phyloP scores from a whole-genome alignment of 495 filamentous ascomycete genomes.

The Paragyromitra xinjiangensis region DNA sequence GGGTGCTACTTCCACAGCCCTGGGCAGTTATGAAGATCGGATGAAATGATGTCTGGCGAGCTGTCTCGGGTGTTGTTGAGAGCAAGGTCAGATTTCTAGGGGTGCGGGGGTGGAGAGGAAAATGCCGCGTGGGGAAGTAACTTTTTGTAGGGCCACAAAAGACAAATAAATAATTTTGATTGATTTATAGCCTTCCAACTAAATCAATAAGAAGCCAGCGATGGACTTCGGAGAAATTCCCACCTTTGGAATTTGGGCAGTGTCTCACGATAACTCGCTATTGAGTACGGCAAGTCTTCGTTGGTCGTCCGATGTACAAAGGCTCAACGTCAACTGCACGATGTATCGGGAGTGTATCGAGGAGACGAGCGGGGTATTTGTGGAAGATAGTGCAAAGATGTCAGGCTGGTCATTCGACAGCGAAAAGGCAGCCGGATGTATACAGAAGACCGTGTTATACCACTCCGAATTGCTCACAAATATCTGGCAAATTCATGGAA shows the following conservation, averaged over 20 bases:
- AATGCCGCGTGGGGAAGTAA: conserved; percentile 47
- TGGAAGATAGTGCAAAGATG: conserved; percentile 43
- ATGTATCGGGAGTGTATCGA: conserved; percentile 29
- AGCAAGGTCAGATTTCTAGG: conserved; percentile 31
- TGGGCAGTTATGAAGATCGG: conserved; percentile 49
- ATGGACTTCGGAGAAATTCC: conserved; percentile 27
- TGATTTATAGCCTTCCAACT: conserved; percentile 23
- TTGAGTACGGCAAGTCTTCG: conserved; percentile 36
- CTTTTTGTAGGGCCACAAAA: conserved; percentile 39
- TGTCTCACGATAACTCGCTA: conserved; percentile 48
- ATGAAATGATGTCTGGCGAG: conserved; percentile 51
- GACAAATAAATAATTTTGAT: conserved; percentile 41
- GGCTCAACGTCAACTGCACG: conserved; percentile 23
- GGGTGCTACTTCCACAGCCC: conserved; percentile 48
- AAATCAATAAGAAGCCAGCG: conserved; percentile 34
- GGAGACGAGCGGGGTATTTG: conserved; percentile 47
- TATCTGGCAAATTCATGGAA: conserved; percentile 51
- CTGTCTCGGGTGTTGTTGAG: conserved; percentile 48
- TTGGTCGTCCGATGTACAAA: conserved; percentile 15
- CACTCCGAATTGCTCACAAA: conserved; percentile 45
- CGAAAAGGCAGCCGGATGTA: conserved; percentile 33
- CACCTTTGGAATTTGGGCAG: conserved; percentile 28
- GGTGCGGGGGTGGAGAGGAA: conserved; percentile 44
- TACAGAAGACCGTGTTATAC: conserved; percentile 45
- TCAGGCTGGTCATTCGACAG: conserved; percentile 41